These are phyloP conservation scores for Hibiscus trionum DNA, from an alignment of 345 rosid genomes.

Conservation along the genomic window DNA sequence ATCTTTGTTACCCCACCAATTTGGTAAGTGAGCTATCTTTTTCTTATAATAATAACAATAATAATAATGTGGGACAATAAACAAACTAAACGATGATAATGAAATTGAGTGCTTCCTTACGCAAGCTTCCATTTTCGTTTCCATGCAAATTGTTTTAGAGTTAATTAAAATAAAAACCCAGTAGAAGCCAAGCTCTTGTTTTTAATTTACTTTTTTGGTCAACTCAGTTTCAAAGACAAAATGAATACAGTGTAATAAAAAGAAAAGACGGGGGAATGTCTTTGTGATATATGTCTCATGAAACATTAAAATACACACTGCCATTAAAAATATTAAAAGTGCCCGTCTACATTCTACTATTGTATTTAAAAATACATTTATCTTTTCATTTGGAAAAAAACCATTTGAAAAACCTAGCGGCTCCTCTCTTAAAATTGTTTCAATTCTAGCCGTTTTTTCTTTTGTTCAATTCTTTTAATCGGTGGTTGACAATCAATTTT, in stretches of 20 bases:
- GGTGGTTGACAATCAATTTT: too few species aligned
- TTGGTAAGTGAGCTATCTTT: neutral
- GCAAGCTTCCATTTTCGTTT: conserved; percentile 7
- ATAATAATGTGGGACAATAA: too few species aligned
- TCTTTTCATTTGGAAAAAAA: conserved; percentile 2
- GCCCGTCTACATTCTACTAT: too few species aligned
- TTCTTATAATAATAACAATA: neutral
- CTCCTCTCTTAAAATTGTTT: too few species aligned
- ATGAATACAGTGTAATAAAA: too few species aligned
- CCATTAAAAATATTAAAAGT: conserved; percentile 2
- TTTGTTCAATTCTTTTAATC: too few species aligned
- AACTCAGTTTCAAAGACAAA: too few species aligned
- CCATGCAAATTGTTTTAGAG: neutral
- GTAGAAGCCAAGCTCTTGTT: too few species aligned
- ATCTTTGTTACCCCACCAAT: conserved; percentile 7
- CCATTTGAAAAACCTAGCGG: too few species aligned
- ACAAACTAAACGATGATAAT: conserved; percentile 1
- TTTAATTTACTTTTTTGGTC: too few species aligned
- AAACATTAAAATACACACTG: neutral
- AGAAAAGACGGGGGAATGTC: too few species aligned
- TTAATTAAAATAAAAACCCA: neutral
- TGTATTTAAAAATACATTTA: neutral
- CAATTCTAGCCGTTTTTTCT: too few species aligned
- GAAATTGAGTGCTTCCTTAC: conserved; percentile 7
- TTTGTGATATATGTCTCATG: neutral